These are phyloP conservation scores for Botryotinia narcissicola DNA, from an alignment of 2,329 filamentous ascomycete genomes.

Conservation along the genomic window DNA sequence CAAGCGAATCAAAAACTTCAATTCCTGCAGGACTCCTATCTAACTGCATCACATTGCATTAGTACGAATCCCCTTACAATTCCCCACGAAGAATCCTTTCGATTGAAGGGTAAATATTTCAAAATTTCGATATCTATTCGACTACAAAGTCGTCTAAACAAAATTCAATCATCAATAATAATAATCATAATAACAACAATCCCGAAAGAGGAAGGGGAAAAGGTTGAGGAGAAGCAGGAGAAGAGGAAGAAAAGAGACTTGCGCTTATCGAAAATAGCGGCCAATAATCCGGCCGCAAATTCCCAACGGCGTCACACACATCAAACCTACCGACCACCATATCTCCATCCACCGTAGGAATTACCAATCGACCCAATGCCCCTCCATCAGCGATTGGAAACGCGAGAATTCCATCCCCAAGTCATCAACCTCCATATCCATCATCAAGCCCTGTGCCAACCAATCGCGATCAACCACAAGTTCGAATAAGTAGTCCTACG, in stretches of 20 bases:
- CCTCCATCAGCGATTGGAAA: constrained; percentile 29
- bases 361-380: constrained; percentile 18
- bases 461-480: constrained; percentile 28
- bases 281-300: constrained; percentile 25
- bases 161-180: not conserved
- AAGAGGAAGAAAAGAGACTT: not conserved
- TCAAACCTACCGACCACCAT: constrained; percentile 26
- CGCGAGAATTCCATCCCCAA: constrained; percentile 35
- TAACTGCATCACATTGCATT: constrained; percentile 20
- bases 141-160: not conserved
- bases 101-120: not conserved
- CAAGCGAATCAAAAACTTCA: constrained; percentile 22
- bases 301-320: constrained; percentile 36
- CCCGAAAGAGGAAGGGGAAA: not conserved
- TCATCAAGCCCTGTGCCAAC: constrained; percentile 23
- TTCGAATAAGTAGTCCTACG: constrained; percentile 47
- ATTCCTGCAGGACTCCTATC: constrained; percentile 22
- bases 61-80: constrained; percentile 7
- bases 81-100: constrained; percentile 10
- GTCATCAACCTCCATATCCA: constrained; percentile 36
- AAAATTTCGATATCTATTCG: constrained; percentile 3
- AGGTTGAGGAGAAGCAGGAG: not conserved
- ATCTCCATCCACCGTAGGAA: constrained; percentile 28
- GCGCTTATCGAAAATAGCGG: constrained; percentile 15
- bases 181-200: not conserved